These are phyloP conservation scores for Epithemia pelagica DNA, from an alignment of 108 stramenopile genomes.

Conservation along the genomic window DNA sequence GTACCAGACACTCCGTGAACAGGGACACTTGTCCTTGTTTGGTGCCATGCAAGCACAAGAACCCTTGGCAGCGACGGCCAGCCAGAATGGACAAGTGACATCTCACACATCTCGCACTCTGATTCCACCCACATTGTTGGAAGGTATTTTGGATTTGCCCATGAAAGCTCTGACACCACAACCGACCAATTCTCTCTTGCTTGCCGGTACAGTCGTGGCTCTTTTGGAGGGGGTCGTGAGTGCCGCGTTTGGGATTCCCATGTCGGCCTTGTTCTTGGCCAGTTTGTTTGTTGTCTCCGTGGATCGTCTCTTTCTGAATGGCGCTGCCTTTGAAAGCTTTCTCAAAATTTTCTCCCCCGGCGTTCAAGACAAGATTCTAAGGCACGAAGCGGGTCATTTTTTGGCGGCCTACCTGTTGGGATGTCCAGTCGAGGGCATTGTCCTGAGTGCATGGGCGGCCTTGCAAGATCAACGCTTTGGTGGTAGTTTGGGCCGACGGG, in stretches of 20 bases:
- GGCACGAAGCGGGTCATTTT: conserved; percentile 94
- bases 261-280: conserved; percentile 54
- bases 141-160: conserved; percentile 53
- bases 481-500: too few relatives aligned
- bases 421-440: conserved; percentile 88
- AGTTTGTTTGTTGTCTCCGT: conserved; percentile 43
- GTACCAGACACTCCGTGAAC: conserved; percentile 43
- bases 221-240: conserved; percentile 50
- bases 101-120: too few relatives aligned
- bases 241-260: conserved; percentile 35
- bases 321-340: conserved; percentile 69
- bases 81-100: too few relatives aligned
- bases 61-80: conserved; percentile 48
- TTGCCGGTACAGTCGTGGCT: conserved; percentile 56
- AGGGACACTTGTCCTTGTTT: conserved; percentile 43
- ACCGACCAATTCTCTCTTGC: conserved; percentile 60
- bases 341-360: conserved; percentile 47
- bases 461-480: conserved; percentile 71
- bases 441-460: conserved; percentile 76
- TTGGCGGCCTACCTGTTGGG: conserved; percentile 89
- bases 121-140: conserved; percentile 60
- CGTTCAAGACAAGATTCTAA: conserved; percentile 60
- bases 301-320: conserved; percentile 65
- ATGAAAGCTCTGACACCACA: conserved; percentile 73
- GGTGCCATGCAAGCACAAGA: conserved; percentile 40